Conservation (phyloP, 495 filamentous ascomycete genomes). For the Oleoguttula mirabilis region DNA sequence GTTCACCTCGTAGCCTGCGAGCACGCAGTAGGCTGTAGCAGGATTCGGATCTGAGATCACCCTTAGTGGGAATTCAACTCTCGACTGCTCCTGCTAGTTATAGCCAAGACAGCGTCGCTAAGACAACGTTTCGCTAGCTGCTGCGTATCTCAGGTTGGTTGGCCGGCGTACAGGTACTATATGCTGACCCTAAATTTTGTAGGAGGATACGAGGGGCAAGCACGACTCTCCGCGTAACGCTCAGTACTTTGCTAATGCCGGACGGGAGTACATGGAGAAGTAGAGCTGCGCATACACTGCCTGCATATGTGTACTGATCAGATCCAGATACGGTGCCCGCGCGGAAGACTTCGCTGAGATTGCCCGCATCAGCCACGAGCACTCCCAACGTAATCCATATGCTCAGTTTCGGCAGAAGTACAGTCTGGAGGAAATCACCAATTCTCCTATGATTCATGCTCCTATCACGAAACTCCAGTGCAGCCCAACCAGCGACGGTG, state of each 20-base stretch:
- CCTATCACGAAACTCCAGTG: conserved; percentile 65
- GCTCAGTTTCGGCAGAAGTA: conserved; percentile 92
- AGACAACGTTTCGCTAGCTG: no score
- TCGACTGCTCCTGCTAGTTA: no score
- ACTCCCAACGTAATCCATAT: conserved; percentile 87
- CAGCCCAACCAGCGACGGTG: conserved; percentile 90
- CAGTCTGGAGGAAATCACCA: conserved; percentile 70
- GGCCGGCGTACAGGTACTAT: no score
- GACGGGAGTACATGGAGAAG: conserved; percentile 91
- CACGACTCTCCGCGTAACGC: conserved; percentile 74
- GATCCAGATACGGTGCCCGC: conserved; percentile 55
- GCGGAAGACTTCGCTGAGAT: conserved; percentile 86
- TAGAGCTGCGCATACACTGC: no score
- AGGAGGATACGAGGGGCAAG: conserved; percentile 62
- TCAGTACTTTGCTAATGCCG: conserved; percentile 94
- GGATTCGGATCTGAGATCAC: no score
- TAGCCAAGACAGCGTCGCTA: no score
- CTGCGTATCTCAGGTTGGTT: no score
- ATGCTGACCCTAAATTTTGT: no score
- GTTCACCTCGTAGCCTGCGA: no score
- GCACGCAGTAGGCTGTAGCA: no score
- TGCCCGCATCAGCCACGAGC: conserved; percentile 83
- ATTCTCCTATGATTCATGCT: conserved; percentile 66
- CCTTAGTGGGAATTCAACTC: no score
- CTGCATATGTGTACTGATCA: no score